A percentile compares a stretch with the other conserved stretches of the same genome.
Conservation (phyloP, 495 filamentous ascomycete genomes). For the Clavariopsis aquatica region DNA sequence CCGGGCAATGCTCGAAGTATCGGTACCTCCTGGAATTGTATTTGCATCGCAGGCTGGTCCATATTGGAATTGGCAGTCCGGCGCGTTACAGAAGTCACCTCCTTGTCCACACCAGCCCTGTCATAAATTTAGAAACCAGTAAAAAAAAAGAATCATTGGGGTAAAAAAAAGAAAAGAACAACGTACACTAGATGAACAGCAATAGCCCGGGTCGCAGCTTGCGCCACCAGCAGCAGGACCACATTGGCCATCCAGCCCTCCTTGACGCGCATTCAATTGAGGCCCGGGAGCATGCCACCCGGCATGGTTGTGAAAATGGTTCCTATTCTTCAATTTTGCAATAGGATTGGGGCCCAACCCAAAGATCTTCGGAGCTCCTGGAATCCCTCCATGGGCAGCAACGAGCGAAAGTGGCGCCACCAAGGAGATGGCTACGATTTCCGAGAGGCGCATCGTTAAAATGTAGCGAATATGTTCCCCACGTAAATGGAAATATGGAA, state of each 20-base stretch:
- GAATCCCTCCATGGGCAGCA: conserved; percentile 27
- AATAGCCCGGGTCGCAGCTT: conserved; percentile 21
- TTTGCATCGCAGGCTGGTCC: conserved; percentile 69
- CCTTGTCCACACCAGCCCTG: conserved; percentile 57
- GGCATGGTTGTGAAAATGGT: neutral
- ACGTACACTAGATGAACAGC: conserved; percentile 26
- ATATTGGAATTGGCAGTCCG: conserved; percentile 70
- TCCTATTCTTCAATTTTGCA: conserved; percentile 17
- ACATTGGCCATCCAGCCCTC: conserved; percentile 21
- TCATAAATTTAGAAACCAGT: neutral
- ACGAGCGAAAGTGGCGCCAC: conserved; percentile 22
- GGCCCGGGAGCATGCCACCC: neutral
- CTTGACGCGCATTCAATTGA: conserved; percentile 23
- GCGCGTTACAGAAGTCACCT: conserved; percentile 63
- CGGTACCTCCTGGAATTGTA: conserved; percentile 60
- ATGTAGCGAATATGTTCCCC: neutral
- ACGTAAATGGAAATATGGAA: neutral
- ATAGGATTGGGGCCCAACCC: conserved; percentile 12
- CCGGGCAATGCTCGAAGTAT: conserved; percentile 61
- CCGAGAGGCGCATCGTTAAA: conserved; percentile 31
- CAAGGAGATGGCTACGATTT: conserved; percentile 23
- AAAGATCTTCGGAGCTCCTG: conserved; percentile 28
- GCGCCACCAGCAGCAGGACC: conserved; percentile 20
- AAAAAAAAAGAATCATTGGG: no score
- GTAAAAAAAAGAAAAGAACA: neutral